Evolutionary conservation across 805 yeast genomes (phyloP).

Genomic region (Candida vaughaniae): DNA sequence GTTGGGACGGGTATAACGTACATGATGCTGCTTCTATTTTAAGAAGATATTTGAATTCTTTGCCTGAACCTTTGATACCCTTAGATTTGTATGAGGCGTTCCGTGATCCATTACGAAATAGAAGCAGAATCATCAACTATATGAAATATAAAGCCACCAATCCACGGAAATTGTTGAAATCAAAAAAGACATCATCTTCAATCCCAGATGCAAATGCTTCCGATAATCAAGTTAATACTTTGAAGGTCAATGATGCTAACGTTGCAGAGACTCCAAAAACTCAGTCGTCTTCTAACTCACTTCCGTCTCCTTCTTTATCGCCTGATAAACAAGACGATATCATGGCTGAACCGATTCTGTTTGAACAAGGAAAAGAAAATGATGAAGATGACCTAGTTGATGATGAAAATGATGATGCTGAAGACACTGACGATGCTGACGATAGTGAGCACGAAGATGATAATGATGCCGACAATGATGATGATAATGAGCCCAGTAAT

Average conservation of each 20-base stretch:
- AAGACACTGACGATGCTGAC: not conserved
- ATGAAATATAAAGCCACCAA: conserved; percentile 57
- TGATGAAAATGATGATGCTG: not conserved
- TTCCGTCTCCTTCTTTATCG: conserved; percentile 8
- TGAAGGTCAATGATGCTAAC: not conserved
- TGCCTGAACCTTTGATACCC: conserved; percentile 93
- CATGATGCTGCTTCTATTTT: conserved; percentile 95
- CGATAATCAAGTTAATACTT: not conserved
- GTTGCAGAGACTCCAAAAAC: conserved; percentile 1
- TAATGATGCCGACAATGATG: conserved; percentile 2
- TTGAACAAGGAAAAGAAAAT: not conserved
- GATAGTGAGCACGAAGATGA: conserved; percentile 1
- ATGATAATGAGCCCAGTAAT: conserved; percentile 7
- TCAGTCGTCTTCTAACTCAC: not conserved
- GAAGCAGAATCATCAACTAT: conserved; percentile 66
- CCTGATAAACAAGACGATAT: conserved; percentile 4
- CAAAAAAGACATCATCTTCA: not conserved
- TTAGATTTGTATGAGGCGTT: conserved; percentile 71
- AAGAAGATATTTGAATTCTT: conserved; percentile 78
- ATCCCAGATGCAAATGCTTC: not conserved
- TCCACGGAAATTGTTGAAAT: conserved; percentile 20
- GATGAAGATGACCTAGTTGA: not conserved
- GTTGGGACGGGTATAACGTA: conserved; percentile 92
- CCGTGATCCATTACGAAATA: conserved; percentile 66
- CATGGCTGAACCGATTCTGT: not conserved